A percentile compares a stretch with the other conserved stretches of the same genome.
Evolutionary conservation across 805 yeast species (phyloP).

Genomic region (Ogataea dorogensis): DNA sequence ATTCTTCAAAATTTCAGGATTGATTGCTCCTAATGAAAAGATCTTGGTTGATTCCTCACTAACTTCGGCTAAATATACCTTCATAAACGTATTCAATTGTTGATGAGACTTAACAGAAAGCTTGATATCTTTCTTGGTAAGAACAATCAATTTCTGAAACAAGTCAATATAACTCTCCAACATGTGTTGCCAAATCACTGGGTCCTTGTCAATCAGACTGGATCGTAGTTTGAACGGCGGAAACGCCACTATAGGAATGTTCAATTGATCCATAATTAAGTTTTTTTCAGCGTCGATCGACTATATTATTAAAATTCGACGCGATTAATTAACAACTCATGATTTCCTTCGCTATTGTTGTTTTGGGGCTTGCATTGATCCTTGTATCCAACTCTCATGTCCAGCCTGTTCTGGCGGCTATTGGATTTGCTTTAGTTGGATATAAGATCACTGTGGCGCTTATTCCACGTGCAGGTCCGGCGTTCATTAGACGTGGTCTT

Average conservation of each 20-base stretch:
- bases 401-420: slow-evolving; percentile 55
- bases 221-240: slow-evolving; percentile 77
- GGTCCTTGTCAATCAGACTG: slow-evolving; percentile 77
- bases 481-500: slow-evolving; percentile 77
- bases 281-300: slow-evolving; percentile 7
- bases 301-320: background rate
- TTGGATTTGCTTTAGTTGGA: slow-evolving; percentile 69
- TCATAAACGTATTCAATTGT: slow-evolving; percentile 55
- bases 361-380: slow-evolving; percentile 17
- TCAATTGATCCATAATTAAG: slow-evolving; percentile 16
- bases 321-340: slow-evolving; percentile 1
- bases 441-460: slow-evolving; percentile 55
- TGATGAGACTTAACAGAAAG: slow-evolving; percentile 56
- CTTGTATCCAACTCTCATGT: slow-evolving; percentile 12
- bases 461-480: slow-evolving; percentile 65
- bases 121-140: slow-evolving; percentile 30
- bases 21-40: slow-evolving; percentile 68
- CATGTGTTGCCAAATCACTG: slow-evolving; percentile 77
- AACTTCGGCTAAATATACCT: slow-evolving; percentile 58
- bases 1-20: slow-evolving; percentile 62
- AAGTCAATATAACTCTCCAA: slow-evolving; percentile 60
- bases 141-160: slow-evolving; percentile 44
- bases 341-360: slow-evolving; percentile 5
- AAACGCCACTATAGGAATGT: slow-evolving; percentile 62
- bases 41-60: slow-evolving; percentile 59